Evolutionary conservation across 306 rosid species (phyloP).

Genomic region (Begonia peltatifolia): DNA sequence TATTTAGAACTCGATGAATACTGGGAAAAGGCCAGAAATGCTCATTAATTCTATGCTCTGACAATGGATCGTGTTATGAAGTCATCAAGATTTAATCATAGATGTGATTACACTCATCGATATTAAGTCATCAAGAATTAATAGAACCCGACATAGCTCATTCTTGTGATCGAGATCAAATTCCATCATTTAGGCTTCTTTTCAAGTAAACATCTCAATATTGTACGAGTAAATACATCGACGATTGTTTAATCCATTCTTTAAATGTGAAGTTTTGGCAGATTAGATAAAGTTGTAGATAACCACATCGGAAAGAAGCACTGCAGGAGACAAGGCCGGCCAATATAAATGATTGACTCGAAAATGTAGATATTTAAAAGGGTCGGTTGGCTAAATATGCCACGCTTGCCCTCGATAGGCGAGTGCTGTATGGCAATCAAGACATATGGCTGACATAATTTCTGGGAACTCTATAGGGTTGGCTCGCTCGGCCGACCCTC

Average conservation of each 20-base stretch:
- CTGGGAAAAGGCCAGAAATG: too few species aligned
- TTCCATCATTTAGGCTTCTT: background rate
- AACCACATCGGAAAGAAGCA: conserved; percentile 13
- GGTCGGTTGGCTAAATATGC: conserved; percentile 92
- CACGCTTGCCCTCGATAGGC: conserved; percentile 27
- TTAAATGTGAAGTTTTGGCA: too few species aligned
- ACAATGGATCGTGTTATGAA: too few species aligned
- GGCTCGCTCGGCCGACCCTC: conserved; percentile 46
- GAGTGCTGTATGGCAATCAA: conserved; percentile 79
- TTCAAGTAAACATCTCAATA: too few species aligned
- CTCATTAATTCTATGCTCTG: too few species aligned
- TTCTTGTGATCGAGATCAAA: background rate
- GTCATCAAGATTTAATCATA: too few species aligned
- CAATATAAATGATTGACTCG: background rate
- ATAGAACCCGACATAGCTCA: background rate
- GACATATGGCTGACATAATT: conserved; percentile 76
- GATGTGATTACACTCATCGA: too few species aligned
- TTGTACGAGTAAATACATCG: too few species aligned
- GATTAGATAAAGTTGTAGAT: background rate
- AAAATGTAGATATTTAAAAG: conserved; percentile 8
- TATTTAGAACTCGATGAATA: too few species aligned
- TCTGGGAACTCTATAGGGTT: conserved; percentile 33
- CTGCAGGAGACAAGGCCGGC: too few species aligned
- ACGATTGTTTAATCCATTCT: too few species aligned
- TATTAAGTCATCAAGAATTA: background rate